A percentile compares a stretch with the other conserved stretches of the same genome.
Conservation (phyloP, 805 yeast genomes). For the Ogataea dorogensis region DNA sequence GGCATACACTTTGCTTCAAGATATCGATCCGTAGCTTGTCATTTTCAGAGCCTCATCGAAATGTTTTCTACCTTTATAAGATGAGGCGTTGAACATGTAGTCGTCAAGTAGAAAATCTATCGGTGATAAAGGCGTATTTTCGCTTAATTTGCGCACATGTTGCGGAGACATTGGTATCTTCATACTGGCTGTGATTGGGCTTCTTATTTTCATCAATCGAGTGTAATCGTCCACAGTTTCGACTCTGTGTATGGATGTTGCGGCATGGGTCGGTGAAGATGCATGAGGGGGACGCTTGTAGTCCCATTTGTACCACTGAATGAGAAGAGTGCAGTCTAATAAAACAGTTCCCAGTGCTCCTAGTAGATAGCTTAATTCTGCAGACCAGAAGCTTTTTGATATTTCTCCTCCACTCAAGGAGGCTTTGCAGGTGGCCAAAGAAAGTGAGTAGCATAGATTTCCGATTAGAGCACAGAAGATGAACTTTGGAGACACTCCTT, state of each 20-base stretch:
- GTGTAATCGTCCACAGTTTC: conserved; percentile 6
- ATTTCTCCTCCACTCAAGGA: conserved; percentile 37
- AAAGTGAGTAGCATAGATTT: conserved; percentile 48
- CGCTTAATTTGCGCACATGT: conserved; percentile 33
- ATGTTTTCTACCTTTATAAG: conserved; percentile 4
- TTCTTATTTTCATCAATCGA: conserved; percentile 6
- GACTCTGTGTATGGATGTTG: background rate
- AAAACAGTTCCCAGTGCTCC: conserved; percentile 54
- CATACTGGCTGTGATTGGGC: conserved; percentile 20
- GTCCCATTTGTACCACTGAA: conserved; percentile 42
- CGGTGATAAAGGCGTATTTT: conserved; percentile 36
- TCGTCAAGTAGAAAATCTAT: conserved; percentile 35
- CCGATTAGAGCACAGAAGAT: conserved; percentile 51
- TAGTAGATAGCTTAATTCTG: conserved; percentile 41
- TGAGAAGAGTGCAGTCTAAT: conserved; percentile 44
- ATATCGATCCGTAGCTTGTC: conserved; percentile 11
- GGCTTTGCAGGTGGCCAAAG: conserved; percentile 44
- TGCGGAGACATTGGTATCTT: conserved; percentile 30
- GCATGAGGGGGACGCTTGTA: conserved; percentile 8
- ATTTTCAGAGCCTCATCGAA: conserved; percentile 5
- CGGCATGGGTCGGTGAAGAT: no score
- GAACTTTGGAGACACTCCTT: conserved; percentile 49
- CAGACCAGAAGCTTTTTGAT: conserved; percentile 39
- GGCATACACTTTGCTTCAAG: conserved; percentile 5
- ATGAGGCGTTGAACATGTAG: conserved; percentile 16